A percentile compares a stretch with the other conserved stretches of the same genome.
phyloP scores from a whole-genome alignment of 177 flowering plant species.

The Vitis hybrid region DNA sequence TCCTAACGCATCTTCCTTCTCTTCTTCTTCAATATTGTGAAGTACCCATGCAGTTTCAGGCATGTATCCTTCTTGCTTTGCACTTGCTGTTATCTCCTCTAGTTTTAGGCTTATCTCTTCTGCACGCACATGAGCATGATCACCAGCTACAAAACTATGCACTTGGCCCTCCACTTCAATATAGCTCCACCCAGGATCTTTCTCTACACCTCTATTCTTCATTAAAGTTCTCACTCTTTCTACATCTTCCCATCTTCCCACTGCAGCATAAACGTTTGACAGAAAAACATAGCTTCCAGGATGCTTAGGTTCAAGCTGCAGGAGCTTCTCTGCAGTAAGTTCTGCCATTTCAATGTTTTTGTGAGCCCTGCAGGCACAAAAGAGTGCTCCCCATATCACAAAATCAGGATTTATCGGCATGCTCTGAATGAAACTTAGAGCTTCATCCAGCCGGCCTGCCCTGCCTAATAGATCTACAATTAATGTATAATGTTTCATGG shows the following conservation, averaged over 20 bases:
- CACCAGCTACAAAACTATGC: constrained; percentile 46
- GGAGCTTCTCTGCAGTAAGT: constrained; percentile 34
- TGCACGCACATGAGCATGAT: constrained; percentile 24
- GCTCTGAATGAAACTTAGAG: constrained; percentile 33
- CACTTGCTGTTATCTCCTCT: constrained; percentile 31
- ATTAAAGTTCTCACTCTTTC: constrained; percentile 43
- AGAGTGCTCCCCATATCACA: constrained; percentile 57
- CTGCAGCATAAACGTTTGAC: constrained; percentile 47
- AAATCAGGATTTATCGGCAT: constrained; percentile 55
- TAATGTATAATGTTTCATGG: constrained; percentile 45
- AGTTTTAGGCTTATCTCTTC: constrained; percentile 31
- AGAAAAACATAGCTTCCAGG: constrained; percentile 45
- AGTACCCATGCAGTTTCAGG: constrained; percentile 49
- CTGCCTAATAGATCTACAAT: constrained; percentile 50
- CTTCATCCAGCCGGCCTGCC: constrained; percentile 48
- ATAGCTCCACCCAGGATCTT: constrained; percentile 52
- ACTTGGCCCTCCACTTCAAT: constrained; percentile 42
- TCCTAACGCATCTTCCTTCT: constrained; percentile 49
- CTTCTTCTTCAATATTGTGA: constrained; percentile 59
- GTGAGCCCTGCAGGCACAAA: constrained; percentile 55
- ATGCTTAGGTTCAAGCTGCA: constrained; percentile 49
- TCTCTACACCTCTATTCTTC: constrained; percentile 33
- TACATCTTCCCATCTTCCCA: constrained; percentile 48
- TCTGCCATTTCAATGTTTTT: constrained; percentile 45
- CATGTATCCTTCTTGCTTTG: constrained; percentile 36